Base-by-base conservation (phyloP, 495 filamentous ascomycete genomes). In the Aspergillus avenaceus region DNA sequence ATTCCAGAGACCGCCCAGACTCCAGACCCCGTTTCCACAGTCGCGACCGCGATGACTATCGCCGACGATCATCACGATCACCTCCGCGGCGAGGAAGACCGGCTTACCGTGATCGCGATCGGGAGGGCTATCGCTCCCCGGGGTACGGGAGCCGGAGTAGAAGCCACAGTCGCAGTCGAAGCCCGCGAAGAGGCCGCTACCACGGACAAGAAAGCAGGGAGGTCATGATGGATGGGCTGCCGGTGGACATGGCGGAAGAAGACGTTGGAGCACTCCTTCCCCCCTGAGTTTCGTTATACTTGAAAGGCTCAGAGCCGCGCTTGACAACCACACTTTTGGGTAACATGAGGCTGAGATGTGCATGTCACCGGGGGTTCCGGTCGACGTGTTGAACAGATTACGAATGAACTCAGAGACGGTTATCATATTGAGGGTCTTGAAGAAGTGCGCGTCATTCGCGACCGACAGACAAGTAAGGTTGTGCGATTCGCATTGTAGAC, bases 381-480 rank as follows among this genome's bases (percentile, higher is more conserved):
- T 61, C 47, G 49, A 57, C 59, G 57, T 53, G 59, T 54, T 53
- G 55, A 63, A 74, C 67, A 87, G 84, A 81, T 86, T 62, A 71
- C 74, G 54, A 71, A 72, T 61, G 82, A 86, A 66, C 72, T 87
- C 58, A 69, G 70, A 53, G 73, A 81, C 53, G 73, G 70, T 55
- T 79, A 85, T 53, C 70, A 78, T 58, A 64, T 84, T 58, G 72
- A 77, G 23, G 75, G 71, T 12, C 62, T 87, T 46, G 81, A 85
- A 49, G 82, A 85, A 54, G 71, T 87, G 34, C 72, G 81, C 9
- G 71, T 87, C 14, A 87, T 87, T 60, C 78, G 82, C 37, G 82
- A 86, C 52, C 76, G 81, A 37, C 75, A 84, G 53, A 85, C 83
- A 8, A 84, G 84, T 86, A 67, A 48, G 75, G 24, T 47, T 18